These are phyloP conservation scores for Malus hybrid DNA, from an alignment of 331 rosid genomes.

Conservation along the genomic window DNA sequence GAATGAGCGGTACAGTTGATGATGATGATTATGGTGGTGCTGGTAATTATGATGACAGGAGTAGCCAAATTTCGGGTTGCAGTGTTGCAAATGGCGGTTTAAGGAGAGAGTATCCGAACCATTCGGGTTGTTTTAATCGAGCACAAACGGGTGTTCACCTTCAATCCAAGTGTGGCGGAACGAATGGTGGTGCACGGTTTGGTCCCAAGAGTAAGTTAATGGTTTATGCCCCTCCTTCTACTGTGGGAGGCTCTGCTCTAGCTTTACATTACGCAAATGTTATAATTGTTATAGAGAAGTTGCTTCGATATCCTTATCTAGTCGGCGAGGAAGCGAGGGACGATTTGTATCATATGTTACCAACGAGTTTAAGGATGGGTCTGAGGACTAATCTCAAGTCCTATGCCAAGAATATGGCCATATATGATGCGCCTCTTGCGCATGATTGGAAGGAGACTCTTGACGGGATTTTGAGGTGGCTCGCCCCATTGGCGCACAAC, in stretches of 20 bases:
- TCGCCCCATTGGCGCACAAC: constrained; percentile 77
- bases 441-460: constrained; percentile 90
- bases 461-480: constrained; percentile 71
- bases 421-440: constrained; percentile 96
- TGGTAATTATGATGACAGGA: constrained; percentile 30
- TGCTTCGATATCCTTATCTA: constrained; percentile 82
- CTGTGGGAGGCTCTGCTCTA: constrained; percentile 91
- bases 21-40: constrained; percentile 22
- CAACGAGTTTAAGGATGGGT: constrained; percentile 68
- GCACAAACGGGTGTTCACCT: constrained; percentile 29
- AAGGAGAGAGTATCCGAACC: constrained; percentile 32
- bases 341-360: constrained; percentile 86
- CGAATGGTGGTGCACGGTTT: constrained; percentile 36
- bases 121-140: constrained; percentile 35
- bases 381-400: constrained; percentile 69
- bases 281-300: constrained; percentile 74
- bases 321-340: constrained; percentile 92
- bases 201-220: constrained; percentile 57
- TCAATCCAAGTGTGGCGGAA: constrained; percentile 8
- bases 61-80: constrained; percentile 28
- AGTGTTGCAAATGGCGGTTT: constrained; percentile 23
- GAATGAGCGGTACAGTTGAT: constrained; percentile 55
- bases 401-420: constrained; percentile 68
- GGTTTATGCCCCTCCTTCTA: constrained; percentile 64
- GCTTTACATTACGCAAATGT: constrained; percentile 96